Evolutionary conservation across 148 eudicot species (phyloP).

Genomic region (Vaccinium myrtillus): DNA sequence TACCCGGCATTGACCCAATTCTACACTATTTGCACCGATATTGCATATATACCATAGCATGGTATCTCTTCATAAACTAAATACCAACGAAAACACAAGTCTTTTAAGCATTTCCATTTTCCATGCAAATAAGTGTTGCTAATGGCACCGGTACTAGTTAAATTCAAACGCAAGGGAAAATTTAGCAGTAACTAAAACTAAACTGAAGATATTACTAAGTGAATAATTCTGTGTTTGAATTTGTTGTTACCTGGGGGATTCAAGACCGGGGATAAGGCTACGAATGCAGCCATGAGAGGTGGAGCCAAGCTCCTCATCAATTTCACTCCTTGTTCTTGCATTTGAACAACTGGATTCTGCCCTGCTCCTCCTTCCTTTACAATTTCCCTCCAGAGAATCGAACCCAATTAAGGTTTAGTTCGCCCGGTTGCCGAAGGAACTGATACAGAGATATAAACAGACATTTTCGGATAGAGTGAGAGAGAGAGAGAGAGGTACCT

Average conservation of each 20-base stretch:
- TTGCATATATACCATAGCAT: not conserved
- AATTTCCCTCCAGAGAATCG: conserved; percentile 25
- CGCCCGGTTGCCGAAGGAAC: not conserved
- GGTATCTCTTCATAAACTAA: not conserved
- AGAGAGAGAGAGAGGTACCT: conserved; percentile 2
- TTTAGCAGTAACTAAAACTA: not conserved
- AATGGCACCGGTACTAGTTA: not conserved
- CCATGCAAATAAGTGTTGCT: not conserved
- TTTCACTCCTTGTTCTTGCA: not conserved
- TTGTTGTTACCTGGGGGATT: conserved; percentile 25
- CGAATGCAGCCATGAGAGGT: conserved; percentile 29
- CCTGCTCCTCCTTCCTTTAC: conserved; percentile 21
- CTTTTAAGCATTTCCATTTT: not conserved
- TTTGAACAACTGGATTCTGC: conserved; percentile 12
- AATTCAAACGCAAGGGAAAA: not conserved
- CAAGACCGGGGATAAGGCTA: conserved; percentile 35
- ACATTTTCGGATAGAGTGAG: not conserved
- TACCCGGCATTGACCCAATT: not conserved
- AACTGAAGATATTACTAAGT: no score
- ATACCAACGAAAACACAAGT: not conserved
- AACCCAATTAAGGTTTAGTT: not conserved
- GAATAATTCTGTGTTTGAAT: not conserved
- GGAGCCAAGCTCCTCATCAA: conserved; percentile 21
- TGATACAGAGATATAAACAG: not conserved
- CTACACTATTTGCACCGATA: not conserved